A percentile compares a stretch with the other conserved stretches of the same genome.
Evolutionary conservation across 1,284 basidiomycete genomes (phyloP).

Genomic region (Polyporus tsugae): DNA sequence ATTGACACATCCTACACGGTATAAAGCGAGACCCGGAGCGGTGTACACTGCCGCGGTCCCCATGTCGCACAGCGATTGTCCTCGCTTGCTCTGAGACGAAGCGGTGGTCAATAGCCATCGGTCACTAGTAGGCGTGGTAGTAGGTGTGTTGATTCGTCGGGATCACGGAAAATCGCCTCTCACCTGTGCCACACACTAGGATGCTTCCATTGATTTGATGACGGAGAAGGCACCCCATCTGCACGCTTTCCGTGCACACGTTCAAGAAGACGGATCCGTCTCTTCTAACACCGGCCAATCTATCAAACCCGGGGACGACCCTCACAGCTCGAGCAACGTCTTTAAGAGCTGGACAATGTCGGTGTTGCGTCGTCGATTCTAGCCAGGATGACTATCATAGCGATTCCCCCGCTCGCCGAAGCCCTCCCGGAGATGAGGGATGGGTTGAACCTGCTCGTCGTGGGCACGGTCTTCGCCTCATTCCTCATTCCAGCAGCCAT

Average conservation of each 20-base stretch:
- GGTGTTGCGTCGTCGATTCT: neutral
- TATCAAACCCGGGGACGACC: neutral
- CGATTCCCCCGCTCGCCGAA: neutral
- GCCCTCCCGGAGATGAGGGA: constrained; percentile 8
- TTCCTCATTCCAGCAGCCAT: constrained; percentile 33
- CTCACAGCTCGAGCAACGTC: neutral
- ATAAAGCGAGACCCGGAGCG: neutral
- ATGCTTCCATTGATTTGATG: neutral
- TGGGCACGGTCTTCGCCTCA: constrained; percentile 29
- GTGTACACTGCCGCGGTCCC: neutral
- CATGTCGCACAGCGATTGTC: neutral
- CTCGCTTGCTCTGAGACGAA: neutral
- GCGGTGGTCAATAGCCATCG: no score
- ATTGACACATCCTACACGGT: neutral
- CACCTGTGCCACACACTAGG: neutral
- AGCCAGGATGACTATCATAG: neutral
- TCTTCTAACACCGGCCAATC: neutral
- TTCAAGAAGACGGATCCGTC: neutral
- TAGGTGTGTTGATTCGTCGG: neutral
- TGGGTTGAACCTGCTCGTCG: constrained; percentile 24
- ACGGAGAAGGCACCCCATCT: neutral
- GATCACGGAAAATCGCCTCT: neutral
- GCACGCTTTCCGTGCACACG: neutral
- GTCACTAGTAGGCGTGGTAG: neutral
- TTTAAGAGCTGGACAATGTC: neutral